These are phyloP conservation scores for Hordeum marinum DNA, from an alignment of 176 grass and related monocot species.

Conservation along the genomic window DNA sequence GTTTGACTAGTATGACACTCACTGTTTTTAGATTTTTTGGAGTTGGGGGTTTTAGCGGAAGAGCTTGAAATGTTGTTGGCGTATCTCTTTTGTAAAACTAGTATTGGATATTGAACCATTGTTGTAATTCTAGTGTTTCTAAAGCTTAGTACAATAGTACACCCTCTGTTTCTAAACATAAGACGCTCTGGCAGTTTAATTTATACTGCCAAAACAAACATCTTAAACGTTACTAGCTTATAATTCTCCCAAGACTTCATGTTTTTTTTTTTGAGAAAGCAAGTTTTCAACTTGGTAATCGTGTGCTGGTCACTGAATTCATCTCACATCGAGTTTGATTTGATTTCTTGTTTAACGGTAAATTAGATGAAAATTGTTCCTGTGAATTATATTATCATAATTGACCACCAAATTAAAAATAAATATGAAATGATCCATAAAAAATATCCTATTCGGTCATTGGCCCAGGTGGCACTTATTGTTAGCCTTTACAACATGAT, in stretches of 20 bases:
- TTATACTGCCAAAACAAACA: too few relatives aligned
- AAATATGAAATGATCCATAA: neutral
- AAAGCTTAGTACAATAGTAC: too few relatives aligned
- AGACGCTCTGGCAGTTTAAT: too few relatives aligned
- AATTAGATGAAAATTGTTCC: neutral
- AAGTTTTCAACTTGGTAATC: neutral
- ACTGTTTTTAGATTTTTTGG: too few relatives aligned
- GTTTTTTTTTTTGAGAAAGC: neutral
- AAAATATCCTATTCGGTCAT: neutral
- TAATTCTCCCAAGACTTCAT: neutral
- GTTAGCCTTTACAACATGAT: constrained; percentile 24
- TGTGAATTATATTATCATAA: neutral
- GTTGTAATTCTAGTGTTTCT: too few relatives aligned
- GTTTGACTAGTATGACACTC: too few relatives aligned
- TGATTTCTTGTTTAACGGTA: neutral
- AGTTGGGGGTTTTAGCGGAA: too few relatives aligned
- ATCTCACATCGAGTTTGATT: neutral
- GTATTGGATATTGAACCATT: too few relatives aligned
- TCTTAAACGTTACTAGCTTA: too few relatives aligned
- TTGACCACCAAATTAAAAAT: neutral
- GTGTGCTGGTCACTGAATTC: neutral
- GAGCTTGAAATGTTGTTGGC: too few relatives aligned
- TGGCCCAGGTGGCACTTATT: constrained; percentile 11
- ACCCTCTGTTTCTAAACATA: too few relatives aligned
- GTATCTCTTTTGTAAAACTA: too few relatives aligned